Conservation (phyloP, 345 rosid species). For the Ricinus communis region DNA sequence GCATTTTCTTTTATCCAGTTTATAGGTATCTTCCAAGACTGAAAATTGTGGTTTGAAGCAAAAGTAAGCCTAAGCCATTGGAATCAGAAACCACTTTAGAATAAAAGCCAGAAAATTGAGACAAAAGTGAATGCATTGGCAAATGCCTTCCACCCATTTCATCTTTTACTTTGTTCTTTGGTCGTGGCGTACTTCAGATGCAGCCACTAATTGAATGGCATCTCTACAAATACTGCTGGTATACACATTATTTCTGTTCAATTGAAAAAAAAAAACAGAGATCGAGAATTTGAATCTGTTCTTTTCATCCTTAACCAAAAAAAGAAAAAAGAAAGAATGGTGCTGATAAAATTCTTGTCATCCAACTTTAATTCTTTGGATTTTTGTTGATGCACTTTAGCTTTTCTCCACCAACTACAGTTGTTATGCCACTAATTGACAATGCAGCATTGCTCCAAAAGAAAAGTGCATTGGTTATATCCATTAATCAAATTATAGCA, state of each 20-base stretch:
- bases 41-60: neutral
- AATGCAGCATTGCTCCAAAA: too few species aligned
- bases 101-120: neutral
- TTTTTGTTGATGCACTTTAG: too few species aligned
- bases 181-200: neutral
- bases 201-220: neutral
- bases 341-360: neutral
- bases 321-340: neutral
- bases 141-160: neutral
- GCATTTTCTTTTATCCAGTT: too few species aligned
- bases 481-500: too few species aligned
- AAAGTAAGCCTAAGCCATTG: neutral
- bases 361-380: too few species aligned
- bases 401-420: too few species aligned
- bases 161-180: neutral
- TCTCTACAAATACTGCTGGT: too few species aligned
- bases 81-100: slow-evolving; percentile 2
- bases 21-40: too few species aligned
- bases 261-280: neutral
- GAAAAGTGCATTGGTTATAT: too few species aligned
- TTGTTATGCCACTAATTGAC: too few species aligned
- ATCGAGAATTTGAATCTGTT: neutral
- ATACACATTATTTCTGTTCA: too few species aligned
- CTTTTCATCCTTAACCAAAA: neutral
- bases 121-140: neutral